Conservation (phyloP, 805 yeast species). For the Ogataea nakhonphanomensis region DNA sequence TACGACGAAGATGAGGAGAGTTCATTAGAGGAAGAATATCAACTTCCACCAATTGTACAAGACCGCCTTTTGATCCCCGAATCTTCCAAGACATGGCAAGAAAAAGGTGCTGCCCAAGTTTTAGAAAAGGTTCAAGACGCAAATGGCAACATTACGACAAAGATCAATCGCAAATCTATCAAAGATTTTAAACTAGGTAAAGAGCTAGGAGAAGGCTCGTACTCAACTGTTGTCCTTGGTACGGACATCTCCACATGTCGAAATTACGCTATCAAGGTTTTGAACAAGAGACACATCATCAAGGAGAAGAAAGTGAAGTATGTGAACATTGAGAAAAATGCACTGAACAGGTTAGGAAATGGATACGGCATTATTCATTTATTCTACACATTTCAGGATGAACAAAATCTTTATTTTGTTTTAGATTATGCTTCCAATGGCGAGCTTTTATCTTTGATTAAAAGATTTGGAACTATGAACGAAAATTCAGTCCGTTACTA, state of each 20-base stretch:
- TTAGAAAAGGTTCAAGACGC: slow-evolving; percentile 42
- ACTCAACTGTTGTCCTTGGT: slow-evolving; percentile 89
- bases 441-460: slow-evolving; percentile 64
- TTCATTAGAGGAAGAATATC: neutral
- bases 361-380: slow-evolving; percentile 63
- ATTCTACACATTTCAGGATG: slow-evolving; percentile 79
- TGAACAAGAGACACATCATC: slow-evolving; percentile 74
- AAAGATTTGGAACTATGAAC: slow-evolving; percentile 64
- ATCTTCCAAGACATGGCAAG: slow-evolving; percentile 47
- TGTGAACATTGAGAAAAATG: slow-evolving; percentile 79
- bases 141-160: slow-evolving; percentile 50
- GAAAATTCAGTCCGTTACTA: slow-evolving; percentile 68
- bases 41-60: neutral
- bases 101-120: slow-evolving; percentile 56
- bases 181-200: slow-evolving; percentile 87
- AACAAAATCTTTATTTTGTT: slow-evolving; percentile 66
- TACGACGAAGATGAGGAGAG: slow-evolving; percentile 4
- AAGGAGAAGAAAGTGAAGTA: slow-evolving; percentile 81
- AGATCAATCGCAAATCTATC: slow-evolving; percentile 52
- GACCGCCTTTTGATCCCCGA: slow-evolving; percentile 10
- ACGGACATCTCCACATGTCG: slow-evolving; percentile 62
- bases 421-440: slow-evolving; percentile 80
- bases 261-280: slow-evolving; percentile 71
- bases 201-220: slow-evolving; percentile 92
- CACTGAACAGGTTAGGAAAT: slow-evolving; percentile 63